phyloP scores from a whole-genome alignment of 1,284 basidiomycete species.

The Puccinia novopanici region DNA sequence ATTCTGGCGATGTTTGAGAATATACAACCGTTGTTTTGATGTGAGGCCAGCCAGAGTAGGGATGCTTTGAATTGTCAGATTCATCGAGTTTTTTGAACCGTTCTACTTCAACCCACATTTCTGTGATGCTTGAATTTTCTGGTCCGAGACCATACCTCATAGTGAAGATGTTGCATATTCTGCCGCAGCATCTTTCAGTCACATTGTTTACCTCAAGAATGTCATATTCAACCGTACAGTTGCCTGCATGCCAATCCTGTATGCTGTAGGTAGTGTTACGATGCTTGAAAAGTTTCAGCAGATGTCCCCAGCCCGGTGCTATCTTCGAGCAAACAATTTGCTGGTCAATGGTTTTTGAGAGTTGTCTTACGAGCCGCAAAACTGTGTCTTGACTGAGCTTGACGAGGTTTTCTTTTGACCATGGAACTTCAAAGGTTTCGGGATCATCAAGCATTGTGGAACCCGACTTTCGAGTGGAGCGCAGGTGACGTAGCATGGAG shows the following conservation, averaged over 20 bases:
- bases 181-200: background rate
- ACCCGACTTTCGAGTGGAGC: background rate
- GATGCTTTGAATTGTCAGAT: background rate
- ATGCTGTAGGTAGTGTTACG: background rate
- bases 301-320: background rate
- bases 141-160: background rate
- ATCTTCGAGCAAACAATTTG: background rate
- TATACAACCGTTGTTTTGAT: background rate
- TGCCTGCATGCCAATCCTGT: background rate
- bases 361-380: background rate
- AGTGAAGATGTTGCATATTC: background rate
- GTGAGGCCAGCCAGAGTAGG: conserved; percentile 11
- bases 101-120: conserved; percentile 1
- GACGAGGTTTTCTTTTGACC: background rate
- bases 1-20: background rate
- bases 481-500: background rate
- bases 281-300: background rate
- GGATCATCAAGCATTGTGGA: background rate
- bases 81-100: background rate
- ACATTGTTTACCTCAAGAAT: background rate
- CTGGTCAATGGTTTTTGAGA: background rate
- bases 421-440: background rate
- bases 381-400: background rate
- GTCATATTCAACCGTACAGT: background rate
- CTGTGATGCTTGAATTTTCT: background rate